Evolutionary conservation across 345 rosid genomes (phyloP), one percentile per base, ranked within the genome.

Genomic region (Reutealis trisperma): DNA sequence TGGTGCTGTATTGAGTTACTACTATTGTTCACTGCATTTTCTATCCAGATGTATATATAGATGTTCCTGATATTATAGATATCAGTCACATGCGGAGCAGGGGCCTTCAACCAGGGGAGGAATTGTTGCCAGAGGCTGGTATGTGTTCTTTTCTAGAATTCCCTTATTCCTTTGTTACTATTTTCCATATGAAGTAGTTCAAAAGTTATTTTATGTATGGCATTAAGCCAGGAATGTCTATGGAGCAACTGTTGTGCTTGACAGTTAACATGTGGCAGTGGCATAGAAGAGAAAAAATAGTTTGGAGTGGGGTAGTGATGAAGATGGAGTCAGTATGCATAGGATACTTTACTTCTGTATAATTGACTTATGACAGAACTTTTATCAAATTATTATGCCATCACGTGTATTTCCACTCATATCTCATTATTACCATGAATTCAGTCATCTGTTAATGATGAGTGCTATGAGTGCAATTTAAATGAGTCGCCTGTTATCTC

Each of bases 41-140:
- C 74, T 67, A 14, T 80, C 75, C 89, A 96, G 98, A 96, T 88
- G 98, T 89, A 71, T 96, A 94, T 85, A 86, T 94, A 64, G 97
- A 91, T 90, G 98, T 96, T 74, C 98, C 98, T 64, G 97, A 96
- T 81, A 81, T 87, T 68, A 93, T 96, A 81, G 97, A 96, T 82
- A 92, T 96, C 71, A 90, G 91, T 78, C 92, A 89, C 87, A 93
- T 96, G 97, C 92, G 97, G 77, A 91, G 98, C 88, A 91, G 90
- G 81, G 99, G 99, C 68, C 86, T 89, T 84, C 98, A 92, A 81
- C 97, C 93, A 22, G 94, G 97, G 74, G 98, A 94, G 84, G 97
- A 96, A 84, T 78, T 96, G 77, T 82, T 96, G 75, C 97, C 97
- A 68, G 99, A 93, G 58, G 83, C 86, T 30, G 96, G 94, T 88